These are phyloP conservation scores for Neopestalotiopsis rosae DNA, from an alignment of 2,329 filamentous ascomycete species.

Conservation along the genomic window DNA sequence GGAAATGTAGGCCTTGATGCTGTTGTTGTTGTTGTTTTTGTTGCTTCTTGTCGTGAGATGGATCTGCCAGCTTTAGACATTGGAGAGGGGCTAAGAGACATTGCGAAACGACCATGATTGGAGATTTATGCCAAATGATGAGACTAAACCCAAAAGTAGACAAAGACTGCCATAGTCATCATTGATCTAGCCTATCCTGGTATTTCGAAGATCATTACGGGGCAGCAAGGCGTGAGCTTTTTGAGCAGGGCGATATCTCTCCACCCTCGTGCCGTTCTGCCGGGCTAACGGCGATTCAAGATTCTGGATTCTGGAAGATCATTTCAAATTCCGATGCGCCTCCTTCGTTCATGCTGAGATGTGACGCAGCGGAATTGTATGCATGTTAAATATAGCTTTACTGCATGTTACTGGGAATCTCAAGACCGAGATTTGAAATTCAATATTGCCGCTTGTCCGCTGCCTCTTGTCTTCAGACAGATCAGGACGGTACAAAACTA, in stretches of 20 bases:
- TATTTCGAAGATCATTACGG: background rate
- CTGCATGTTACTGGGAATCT: too few relatives aligned
- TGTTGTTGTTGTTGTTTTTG: background rate
- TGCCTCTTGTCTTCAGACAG: too few relatives aligned
- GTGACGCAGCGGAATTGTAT: too few relatives aligned
- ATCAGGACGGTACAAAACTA: too few relatives aligned
- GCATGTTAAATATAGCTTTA: too few relatives aligned
- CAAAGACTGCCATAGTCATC: background rate
- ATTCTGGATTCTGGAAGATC: too few relatives aligned
- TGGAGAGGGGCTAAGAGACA: background rate
- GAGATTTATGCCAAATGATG: background rate
- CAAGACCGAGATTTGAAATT: too few relatives aligned
- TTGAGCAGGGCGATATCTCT: background rate
- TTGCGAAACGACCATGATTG: slow-evolving; percentile 1
- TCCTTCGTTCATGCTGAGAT: too few relatives aligned
- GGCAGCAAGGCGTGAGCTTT: background rate
- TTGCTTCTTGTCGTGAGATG: background rate
- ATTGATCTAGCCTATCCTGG: background rate
- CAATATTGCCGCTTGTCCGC: too few relatives aligned
- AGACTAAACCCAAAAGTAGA: background rate
- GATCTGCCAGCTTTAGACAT: background rate
- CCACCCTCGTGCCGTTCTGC: background rate
- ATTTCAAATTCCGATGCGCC: too few relatives aligned
- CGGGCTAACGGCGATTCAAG: background rate
- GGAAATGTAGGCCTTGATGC: background rate